These are phyloP conservation scores for Podaxis carcinomalis DNA, from an alignment of 768 basidiomycete genomes.

Conservation along the genomic window DNA sequence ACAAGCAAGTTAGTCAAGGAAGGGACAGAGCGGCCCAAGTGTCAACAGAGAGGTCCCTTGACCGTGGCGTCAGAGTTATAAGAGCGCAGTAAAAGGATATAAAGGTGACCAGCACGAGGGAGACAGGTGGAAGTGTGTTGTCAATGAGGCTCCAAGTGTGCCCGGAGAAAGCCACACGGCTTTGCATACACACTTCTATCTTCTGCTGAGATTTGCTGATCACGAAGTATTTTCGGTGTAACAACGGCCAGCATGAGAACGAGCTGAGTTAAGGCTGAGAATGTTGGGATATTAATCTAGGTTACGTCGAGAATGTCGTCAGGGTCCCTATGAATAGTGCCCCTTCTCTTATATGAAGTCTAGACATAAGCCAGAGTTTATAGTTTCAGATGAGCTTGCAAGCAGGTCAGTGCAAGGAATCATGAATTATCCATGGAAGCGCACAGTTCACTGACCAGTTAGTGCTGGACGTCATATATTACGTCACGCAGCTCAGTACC, in stretches of 20 bases:
- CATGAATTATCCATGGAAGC: neutral
- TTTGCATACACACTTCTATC: neutral
- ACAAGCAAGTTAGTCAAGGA: neutral
- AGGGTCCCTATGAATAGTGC: neutral
- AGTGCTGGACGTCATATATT: neutral
- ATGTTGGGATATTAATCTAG: neutral
- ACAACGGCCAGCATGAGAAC: neutral
- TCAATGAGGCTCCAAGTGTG: constrained; percentile 3
- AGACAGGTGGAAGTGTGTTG: neutral
- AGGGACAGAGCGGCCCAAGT: neutral
- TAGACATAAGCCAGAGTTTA: neutral
- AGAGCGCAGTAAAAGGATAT: neutral
- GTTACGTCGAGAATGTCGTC: neutral
- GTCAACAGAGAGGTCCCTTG: neutral
- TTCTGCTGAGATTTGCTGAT: neutral
- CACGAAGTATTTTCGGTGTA: neutral
- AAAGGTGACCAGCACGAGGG: constrained; percentile 2
- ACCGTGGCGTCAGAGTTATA: neutral
- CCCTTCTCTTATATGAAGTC: neutral
- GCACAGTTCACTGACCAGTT: neutral
- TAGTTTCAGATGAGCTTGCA: neutral
- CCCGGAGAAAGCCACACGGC: neutral
- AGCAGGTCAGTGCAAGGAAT: neutral
- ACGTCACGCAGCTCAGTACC: neutral
- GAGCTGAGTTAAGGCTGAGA: neutral